phyloP scores from a whole-genome alignment of 2,329 filamentous ascomycete species.

The Microdochium trichocladiopsis region DNA sequence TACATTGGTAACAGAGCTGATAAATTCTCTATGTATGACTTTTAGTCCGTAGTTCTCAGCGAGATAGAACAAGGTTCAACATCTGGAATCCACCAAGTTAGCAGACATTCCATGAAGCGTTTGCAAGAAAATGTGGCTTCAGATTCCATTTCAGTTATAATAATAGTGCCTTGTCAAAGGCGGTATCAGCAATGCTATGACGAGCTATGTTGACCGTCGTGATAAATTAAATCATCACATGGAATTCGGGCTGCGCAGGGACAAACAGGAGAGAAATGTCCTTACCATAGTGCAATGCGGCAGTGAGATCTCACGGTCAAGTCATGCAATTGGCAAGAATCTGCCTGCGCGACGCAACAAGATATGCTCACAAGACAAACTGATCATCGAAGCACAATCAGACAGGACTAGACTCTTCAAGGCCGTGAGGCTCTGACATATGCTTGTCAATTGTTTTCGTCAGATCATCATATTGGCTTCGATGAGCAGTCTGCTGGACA shows the following conservation, averaged over 20 bases:
- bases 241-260: constrained; percentile 8
- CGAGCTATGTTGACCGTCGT: constrained; percentile 83
- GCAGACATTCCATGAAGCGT: background rate
- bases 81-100: background rate
- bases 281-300: background rate
- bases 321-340: background rate
- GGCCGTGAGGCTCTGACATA: constrained; percentile 77
- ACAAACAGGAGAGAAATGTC: constrained; percentile 3
- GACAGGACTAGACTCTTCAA: constrained; percentile 41
- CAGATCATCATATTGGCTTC: constrained; percentile 63
- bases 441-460: constrained; percentile 87
- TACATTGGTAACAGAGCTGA: too few species aligned
- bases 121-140: background rate
- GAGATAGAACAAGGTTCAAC: background rate
- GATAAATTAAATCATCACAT: constrained; percentile 70
- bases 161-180: constrained; percentile 62
- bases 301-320: too few species aligned
- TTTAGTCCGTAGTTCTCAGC: too few species aligned
- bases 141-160: constrained; percentile 23
- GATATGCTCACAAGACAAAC: constrained; percentile 8
- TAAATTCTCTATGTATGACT: too few species aligned
- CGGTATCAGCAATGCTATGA: constrained; percentile 69
- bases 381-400: constrained; percentile 21
- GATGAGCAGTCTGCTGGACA: constrained; percentile 1
- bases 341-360: constrained; percentile 2